Percentiles rank a stretch among this genome's conserved stretches.
Conservation (phyloP, 1,284 basidiomycete genomes). For the Mycena citricolor region DNA sequence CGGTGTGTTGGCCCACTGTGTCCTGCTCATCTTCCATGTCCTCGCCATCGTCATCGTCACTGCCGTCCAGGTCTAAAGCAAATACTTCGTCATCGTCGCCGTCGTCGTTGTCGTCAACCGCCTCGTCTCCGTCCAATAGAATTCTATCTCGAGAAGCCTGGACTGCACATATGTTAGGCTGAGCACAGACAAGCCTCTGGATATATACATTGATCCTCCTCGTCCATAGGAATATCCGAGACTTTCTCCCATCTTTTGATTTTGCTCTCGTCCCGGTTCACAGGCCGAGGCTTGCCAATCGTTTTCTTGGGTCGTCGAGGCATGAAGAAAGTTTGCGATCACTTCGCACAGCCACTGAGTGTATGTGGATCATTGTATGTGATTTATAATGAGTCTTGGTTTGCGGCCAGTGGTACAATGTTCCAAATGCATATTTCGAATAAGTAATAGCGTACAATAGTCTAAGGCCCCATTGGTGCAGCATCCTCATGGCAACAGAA, state of each 20-base stretch:
- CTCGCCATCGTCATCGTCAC: constrained; percentile 46
- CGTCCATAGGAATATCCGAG: constrained; percentile 70
- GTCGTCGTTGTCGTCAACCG: constrained; percentile 36
- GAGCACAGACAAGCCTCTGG: constrained; percentile 2
- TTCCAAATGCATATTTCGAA: too few relatives aligned
- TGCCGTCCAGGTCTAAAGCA: constrained; percentile 53
- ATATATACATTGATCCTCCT: constrained; percentile 73
- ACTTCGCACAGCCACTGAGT: too few relatives aligned
- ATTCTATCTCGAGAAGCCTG: constrained; percentile 76
- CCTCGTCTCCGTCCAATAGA: constrained; percentile 61
- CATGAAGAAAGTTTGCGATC: constrained; percentile 11
- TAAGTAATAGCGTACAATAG: constrained; percentile 14
- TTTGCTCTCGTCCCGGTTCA: constrained; percentile 50
- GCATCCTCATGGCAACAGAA: not conserved
- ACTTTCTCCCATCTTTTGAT: constrained; percentile 63
- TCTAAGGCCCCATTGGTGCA: constrained; percentile 8
- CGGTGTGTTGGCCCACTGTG: constrained; percentile 40
- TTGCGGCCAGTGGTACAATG: too few relatives aligned
- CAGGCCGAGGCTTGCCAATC: constrained; percentile 41
- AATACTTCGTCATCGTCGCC: constrained; percentile 76
- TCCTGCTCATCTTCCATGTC: constrained; percentile 42
- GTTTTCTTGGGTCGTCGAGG: constrained; percentile 22
- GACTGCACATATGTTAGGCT: constrained; percentile 41
- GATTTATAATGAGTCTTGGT: too few relatives aligned
- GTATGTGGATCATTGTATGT: too few relatives aligned